Evolutionary conservation across 192 early-diverging fungal species (phyloP).

Genomic region (Phlyctochytrium planicorne): DNA sequence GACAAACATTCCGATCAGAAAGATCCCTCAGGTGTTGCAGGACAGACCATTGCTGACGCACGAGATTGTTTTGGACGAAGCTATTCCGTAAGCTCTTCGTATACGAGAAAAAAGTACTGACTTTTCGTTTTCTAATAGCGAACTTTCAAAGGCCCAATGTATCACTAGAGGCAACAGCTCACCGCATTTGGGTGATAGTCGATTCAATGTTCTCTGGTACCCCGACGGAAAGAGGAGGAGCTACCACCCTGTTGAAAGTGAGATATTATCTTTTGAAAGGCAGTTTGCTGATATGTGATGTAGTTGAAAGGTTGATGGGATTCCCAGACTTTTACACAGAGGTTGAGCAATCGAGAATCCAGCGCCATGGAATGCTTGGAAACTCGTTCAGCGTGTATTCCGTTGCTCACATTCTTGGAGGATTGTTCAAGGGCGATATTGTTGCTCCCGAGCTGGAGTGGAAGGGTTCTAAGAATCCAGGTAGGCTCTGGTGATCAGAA

Average conservation of each 20-base stretch:
- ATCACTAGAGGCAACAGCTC: neutral
- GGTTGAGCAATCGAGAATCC: neutral
- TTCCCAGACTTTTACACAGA: conserved; percentile 10
- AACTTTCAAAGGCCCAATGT: neutral
- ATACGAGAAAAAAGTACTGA: neutral
- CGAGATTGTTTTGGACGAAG: conserved; percentile 4
- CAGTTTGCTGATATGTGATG: neutral
- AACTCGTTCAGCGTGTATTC: conserved; percentile 12
- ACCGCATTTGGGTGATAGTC: neutral
- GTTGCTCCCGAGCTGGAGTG: conserved; percentile 2
- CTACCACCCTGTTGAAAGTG: conserved; percentile 4
- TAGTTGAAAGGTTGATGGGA: conserved; percentile 6
- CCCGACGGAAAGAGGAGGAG: conserved; percentile 1
- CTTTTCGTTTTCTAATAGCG: conserved; percentile 2
- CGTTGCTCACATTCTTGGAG: conserved; percentile 1
- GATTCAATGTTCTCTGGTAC: conserved; percentile 8
- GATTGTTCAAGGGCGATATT: conserved; percentile 1
- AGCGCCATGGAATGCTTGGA: neutral
- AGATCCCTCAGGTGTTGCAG: neutral
- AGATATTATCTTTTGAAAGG: neutral
- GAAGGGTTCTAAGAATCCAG: neutral
- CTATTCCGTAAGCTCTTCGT: conserved; percentile 4
- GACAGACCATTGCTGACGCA: neutral
- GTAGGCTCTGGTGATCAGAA: too few species aligned
- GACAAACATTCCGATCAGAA: conserved; percentile 5